phyloP scores from a whole-genome alignment of 371 early-diverging fungal species.

The Lichtheimia corymbifera region DNA sequence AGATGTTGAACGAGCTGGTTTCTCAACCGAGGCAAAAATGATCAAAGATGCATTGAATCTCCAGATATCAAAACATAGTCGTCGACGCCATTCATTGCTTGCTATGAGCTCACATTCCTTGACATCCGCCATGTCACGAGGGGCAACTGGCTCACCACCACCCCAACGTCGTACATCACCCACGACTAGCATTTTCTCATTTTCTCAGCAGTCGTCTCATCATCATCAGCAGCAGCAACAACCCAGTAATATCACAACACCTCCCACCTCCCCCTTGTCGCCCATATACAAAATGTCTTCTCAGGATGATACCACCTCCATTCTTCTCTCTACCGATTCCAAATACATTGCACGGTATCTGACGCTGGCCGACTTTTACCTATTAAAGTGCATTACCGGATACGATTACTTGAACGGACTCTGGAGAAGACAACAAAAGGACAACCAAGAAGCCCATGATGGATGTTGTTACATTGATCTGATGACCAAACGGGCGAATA shows the following conservation, averaged over 20 bases:
- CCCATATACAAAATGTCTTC: neutral
- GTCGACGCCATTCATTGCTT: slow-evolving; percentile 24
- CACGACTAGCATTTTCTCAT: too few relatives aligned
- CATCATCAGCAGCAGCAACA: too few relatives aligned
- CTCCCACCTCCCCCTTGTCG: slow-evolving; percentile 36
- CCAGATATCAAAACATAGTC: slow-evolving; percentile 23
- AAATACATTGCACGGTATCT: slow-evolving; percentile 39
- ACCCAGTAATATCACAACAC: slow-evolving; percentile 14
- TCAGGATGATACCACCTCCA: neutral
- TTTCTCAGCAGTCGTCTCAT: slow-evolving; percentile 1
- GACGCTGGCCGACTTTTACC: slow-evolving; percentile 45
- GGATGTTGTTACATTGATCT: slow-evolving; percentile 25
- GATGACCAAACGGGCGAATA: slow-evolving; percentile 45
- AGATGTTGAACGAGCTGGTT: slow-evolving; percentile 34
- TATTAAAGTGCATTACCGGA: slow-evolving; percentile 39
- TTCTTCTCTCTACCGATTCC: slow-evolving; percentile 16
- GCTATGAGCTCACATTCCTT: slow-evolving; percentile 24
- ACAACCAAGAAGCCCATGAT: neutral
- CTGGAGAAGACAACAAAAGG: slow-evolving; percentile 16
- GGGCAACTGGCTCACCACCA: neutral
- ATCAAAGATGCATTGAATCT: slow-evolving; percentile 33
- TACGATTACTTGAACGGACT: slow-evolving; percentile 36
- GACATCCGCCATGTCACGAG: too few relatives aligned
- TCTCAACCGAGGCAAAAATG: slow-evolving; percentile 30
- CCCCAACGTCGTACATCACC: neutral